phyloP scores from a whole-genome alignment of 2,329 filamentous ascomycete species.

The Colletotrichum destructivum region DNA sequence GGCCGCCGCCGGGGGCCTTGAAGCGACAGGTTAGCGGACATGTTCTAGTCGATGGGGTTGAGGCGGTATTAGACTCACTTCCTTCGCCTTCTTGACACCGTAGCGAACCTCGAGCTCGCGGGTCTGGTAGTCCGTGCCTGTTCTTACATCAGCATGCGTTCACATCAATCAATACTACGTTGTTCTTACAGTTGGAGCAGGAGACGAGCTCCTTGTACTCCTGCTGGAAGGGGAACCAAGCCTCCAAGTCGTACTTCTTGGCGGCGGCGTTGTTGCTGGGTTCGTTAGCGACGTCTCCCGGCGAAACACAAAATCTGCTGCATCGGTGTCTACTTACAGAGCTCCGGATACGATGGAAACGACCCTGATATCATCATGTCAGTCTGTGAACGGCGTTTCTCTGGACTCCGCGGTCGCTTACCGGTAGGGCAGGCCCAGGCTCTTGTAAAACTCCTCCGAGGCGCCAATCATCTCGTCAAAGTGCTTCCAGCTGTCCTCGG shows the following conservation, averaged over 20 bases:
- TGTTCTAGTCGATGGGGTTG: background rate
- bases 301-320: too few relatives aligned
- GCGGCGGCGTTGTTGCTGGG: slow-evolving; percentile 71
- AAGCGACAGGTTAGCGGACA: slow-evolving; percentile 3
- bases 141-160: background rate
- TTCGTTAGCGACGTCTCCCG: background rate
- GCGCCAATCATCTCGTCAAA: slow-evolving; percentile 94
- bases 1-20: slow-evolving; percentile 43
- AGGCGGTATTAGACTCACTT: slow-evolving; percentile 11
- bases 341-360: slow-evolving; percentile 97
- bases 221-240: slow-evolving; percentile 95
- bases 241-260: slow-evolving; percentile 97
- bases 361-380: slow-evolving; percentile 58
- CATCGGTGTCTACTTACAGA: slow-evolving; percentile 56
- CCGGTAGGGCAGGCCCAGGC: slow-evolving; percentile 89
- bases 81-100: slow-evolving; percentile 77
- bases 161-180: slow-evolving; percentile 65
- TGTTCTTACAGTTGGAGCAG: slow-evolving; percentile 85
- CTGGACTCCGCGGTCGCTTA: background rate
- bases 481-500: slow-evolving; percentile 91
- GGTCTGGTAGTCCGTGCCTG: slow-evolving; percentile 76
- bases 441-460: slow-evolving; percentile 96
- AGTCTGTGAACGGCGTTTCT: background rate
- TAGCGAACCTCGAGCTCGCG: slow-evolving; percentile 93
- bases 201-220: slow-evolving; percentile 99